phyloP scores from a whole-genome alignment of 208 protist species.

The Leishmania turanica region DNA sequence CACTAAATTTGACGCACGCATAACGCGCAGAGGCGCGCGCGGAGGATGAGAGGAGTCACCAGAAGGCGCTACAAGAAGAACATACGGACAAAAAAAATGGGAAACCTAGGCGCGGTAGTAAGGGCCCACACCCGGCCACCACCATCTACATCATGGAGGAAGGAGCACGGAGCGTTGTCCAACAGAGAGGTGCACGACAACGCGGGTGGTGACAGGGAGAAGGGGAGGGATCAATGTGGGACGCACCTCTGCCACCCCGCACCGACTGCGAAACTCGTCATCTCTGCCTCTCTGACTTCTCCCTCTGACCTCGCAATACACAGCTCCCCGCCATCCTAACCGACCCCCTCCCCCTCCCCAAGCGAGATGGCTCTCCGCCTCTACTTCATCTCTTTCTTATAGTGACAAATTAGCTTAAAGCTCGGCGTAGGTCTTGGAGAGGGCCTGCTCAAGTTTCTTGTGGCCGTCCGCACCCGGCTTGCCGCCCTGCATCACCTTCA shows the following conservation, averaged over 20 bases:
- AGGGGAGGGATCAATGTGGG: not conserved
- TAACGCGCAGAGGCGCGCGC: not conserved
- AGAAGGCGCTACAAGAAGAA: not conserved
- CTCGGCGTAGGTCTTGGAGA: slow-evolving; percentile 50
- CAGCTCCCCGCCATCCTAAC: not conserved
- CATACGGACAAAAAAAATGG: not conserved
- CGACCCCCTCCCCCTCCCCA: not conserved
- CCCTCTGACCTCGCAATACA: not conserved
- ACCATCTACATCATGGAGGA: not conserved
- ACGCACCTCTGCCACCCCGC: not conserved
- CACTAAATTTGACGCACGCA: not conserved
- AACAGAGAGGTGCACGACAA: not conserved
- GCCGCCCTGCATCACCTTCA: slow-evolving; percentile 67
- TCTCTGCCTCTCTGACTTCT: not conserved
- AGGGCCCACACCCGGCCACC: not conserved
- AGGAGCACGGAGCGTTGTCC: not conserved
- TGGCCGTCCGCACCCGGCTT: slow-evolving; percentile 51
- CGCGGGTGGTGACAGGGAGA: not conserved
- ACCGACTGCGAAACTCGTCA: not conserved
- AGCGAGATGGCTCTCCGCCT: not conserved
- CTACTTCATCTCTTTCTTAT: not conserved
- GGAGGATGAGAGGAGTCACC: not conserved
- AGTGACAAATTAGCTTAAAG: slow-evolving; percentile 33
- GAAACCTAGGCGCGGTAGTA: not conserved
- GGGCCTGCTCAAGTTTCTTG: slow-evolving; percentile 53